Evolutionary conservation across 192 early-diverging fungal species (phyloP).

Genomic region (Phycomyces nitens): DNA sequence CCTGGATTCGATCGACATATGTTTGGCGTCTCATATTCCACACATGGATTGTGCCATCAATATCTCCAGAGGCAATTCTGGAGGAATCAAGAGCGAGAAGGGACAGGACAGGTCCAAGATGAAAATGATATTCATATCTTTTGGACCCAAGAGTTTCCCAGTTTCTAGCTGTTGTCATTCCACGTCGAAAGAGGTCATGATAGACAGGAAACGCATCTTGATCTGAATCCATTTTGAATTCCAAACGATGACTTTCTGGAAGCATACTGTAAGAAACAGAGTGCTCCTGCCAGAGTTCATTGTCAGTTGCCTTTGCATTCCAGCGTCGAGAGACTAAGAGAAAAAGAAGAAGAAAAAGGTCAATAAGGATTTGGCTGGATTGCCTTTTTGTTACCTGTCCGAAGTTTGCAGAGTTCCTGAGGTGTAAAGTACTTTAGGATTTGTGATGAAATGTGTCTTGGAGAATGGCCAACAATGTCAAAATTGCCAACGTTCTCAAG

Average conservation of each 20-base stretch:
- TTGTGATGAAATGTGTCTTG: background rate
- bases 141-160: slow-evolving; percentile 12
- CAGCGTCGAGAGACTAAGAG: slow-evolving; percentile 11
- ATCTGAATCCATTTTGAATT: background rate
- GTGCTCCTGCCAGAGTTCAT: slow-evolving; percentile 1
- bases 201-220: slow-evolving; percentile 8
- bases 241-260: background rate
- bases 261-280: slow-evolving; percentile 13
- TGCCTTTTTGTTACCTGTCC: slow-evolving; percentile 5
- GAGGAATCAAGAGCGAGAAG: slow-evolving; percentile 8
- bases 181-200: slow-evolving; percentile 9
- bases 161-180: background rate
- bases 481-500: background rate
- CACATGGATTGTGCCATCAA: slow-evolving; percentile 17
- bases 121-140: slow-evolving; percentile 3
- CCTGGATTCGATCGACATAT: background rate
- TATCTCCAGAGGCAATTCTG: slow-evolving; percentile 11
- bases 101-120: slow-evolving; percentile 8
- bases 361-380: too few species aligned
- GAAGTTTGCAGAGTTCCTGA: slow-evolving; percentile 7
- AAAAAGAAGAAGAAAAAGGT: background rate
- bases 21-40: slow-evolving; percentile 13
- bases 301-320: slow-evolving; percentile 7
- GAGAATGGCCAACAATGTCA: background rate
- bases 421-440: slow-evolving; percentile 11